Conservation (phyloP, 2,329 filamentous ascomycete genomes). For the Aspergillus eucalypticola region DNA sequence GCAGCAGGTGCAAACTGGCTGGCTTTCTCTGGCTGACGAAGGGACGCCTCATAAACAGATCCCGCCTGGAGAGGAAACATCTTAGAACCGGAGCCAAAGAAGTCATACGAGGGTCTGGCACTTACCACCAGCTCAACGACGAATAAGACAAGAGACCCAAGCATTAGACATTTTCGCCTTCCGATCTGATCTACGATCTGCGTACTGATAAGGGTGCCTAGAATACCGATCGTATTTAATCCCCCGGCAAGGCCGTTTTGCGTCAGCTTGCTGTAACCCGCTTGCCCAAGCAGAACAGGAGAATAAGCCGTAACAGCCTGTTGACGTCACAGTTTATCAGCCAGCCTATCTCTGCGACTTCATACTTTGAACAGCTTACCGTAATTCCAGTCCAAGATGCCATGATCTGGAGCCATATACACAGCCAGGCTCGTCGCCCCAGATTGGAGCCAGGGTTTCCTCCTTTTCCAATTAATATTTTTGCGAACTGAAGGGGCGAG, state of each 20-base stretch:
- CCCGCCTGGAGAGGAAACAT: slow-evolving; percentile 30
- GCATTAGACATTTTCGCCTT: slow-evolving; percentile 45
- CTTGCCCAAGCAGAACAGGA: slow-evolving; percentile 30
- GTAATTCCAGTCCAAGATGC: slow-evolving; percentile 49
- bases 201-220: slow-evolving; percentile 54
- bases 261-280: slow-evolving; percentile 36
- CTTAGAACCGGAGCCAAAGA: too few species aligned
- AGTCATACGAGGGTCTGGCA: not conserved
- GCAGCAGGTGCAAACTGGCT: slow-evolving; percentile 47
- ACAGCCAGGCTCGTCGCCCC: slow-evolving; percentile 45
- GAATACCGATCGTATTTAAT: slow-evolving; percentile 54
- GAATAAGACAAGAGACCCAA: slow-evolving; percentile 42
- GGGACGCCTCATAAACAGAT: slow-evolving; percentile 47
- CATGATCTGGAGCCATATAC: slow-evolving; percentile 50
- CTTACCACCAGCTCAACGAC: slow-evolving; percentile 45
- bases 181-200: slow-evolving; percentile 55
- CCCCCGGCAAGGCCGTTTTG: slow-evolving; percentile 53
- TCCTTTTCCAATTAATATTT: slow-evolving; percentile 38
- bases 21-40: slow-evolving; percentile 37
- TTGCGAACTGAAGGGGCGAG: slow-evolving; percentile 43
- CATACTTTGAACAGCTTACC: slow-evolving; percentile 22
- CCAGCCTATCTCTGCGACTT: too few species aligned
- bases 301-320: slow-evolving; percentile 42
- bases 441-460: slow-evolving; percentile 35
- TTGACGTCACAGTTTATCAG: too few species aligned